Evolutionary conservation across 139 green algal species (phyloP).

Genomic region (Auxenochlorella pyrenoidosa): DNA sequence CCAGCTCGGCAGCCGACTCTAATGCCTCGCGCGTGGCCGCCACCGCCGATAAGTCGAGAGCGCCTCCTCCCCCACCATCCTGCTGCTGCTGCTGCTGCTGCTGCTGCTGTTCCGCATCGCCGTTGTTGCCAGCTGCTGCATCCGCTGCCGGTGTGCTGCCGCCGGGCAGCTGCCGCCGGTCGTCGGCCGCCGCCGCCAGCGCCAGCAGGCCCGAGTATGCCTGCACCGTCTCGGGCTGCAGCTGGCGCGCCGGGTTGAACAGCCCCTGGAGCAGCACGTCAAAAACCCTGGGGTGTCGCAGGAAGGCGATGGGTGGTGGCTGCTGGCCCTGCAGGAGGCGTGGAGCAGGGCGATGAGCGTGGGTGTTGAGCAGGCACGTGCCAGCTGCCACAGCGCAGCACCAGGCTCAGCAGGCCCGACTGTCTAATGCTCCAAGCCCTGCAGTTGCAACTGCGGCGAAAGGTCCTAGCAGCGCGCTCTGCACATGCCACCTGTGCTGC

Average conservation of each 20-base stretch:
- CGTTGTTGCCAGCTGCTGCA: neutral
- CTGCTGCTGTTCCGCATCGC: neutral
- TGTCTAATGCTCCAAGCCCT: no score
- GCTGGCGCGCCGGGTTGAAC: constrained; percentile 35
- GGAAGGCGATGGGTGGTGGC: constrained; percentile 31
- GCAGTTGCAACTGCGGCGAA: neutral
- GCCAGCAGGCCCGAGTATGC: constrained; percentile 42
- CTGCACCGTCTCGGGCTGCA: constrained; percentile 33
- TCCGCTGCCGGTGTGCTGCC: neutral
- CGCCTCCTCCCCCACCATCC: neutral
- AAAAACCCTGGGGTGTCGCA: constrained; percentile 57
- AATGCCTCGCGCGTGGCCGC: constrained; percentile 32
- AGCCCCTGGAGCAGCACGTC: constrained; percentile 45
- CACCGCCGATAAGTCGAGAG: constrained; percentile 47
- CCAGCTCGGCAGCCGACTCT: constrained; percentile 33
- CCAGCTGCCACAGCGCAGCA: no score
- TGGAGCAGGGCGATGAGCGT: no score
- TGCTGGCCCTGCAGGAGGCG: neutral
- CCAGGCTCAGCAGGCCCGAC: no score
- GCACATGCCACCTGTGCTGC: no score
- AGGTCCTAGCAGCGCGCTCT: no score
- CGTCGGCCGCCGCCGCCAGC: constrained; percentile 46
- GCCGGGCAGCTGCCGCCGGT: constrained; percentile 1
- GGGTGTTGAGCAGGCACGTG: no score
- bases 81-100: neutral